Conservation (phyloP, 257 asterid species). For the Phtheirospermum japonicum region DNA sequence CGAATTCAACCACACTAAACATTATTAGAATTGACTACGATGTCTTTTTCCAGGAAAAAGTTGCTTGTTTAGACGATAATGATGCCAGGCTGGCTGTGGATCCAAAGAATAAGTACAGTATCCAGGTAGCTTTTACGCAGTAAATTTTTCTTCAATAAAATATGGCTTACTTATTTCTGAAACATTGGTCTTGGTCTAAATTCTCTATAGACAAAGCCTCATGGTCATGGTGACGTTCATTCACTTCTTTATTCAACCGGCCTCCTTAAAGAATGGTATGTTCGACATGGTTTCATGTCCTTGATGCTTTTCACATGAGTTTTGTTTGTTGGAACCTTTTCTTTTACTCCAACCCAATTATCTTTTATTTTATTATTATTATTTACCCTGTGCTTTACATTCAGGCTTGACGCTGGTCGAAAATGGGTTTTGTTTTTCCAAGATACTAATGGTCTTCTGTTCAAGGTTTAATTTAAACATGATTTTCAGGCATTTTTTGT, state of each 20-base stretch:
- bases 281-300: constrained; percentile 23
- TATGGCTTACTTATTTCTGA: constrained; percentile 12
- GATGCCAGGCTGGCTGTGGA: constrained; percentile 93
- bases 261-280: constrained; percentile 82
- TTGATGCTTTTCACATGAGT: constrained; percentile 10
- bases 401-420: constrained; percentile 80
- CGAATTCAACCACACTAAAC: not conserved
- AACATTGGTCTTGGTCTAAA: constrained; percentile 8
- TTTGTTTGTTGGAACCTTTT: constrained; percentile 1
- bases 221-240: constrained; percentile 99
- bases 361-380: constrained; percentile 12
- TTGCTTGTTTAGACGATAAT: constrained; percentile 97
- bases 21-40: constrained; percentile 11
- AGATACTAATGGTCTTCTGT: constrained; percentile 96
- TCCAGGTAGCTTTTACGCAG: constrained; percentile 61
- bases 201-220: constrained; percentile 84
- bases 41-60: constrained; percentile 73
- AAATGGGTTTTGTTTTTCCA: constrained; percentile 97
- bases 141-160: constrained; percentile 1
- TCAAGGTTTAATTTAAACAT: constrained; percentile 60
- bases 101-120: constrained; percentile 66
- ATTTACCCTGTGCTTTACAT: constrained; percentile 24
- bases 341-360: constrained; percentile 15
- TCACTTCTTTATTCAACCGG: constrained; percentile 92
- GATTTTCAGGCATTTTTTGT: constrained; percentile 12